Evolutionary conservation across 306 rosid genomes (phyloP).

Genomic region (Vigna angularis): DNA sequence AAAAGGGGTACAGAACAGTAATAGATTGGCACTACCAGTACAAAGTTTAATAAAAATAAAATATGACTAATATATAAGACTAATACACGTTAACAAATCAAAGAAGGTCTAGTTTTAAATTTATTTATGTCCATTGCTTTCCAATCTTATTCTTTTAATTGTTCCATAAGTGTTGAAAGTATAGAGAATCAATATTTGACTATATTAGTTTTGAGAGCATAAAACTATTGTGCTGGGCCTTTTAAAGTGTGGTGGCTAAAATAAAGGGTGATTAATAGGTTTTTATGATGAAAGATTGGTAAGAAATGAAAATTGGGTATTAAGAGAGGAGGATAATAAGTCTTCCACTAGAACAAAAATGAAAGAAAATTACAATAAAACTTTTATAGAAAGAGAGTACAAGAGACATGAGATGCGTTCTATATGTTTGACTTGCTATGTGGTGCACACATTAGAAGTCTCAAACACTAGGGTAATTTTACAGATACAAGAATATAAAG

Average conservation of each 20-base stretch:
- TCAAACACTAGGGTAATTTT: neutral
- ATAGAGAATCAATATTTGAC: constrained; percentile 5
- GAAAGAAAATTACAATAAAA: constrained; percentile 6
- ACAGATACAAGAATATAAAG: too few species aligned
- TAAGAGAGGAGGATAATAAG: neutral
- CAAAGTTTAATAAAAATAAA: too few species aligned
- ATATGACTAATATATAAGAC: too few species aligned
- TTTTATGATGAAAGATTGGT: neutral
- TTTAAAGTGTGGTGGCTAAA: neutral
- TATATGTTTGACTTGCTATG: neutral
- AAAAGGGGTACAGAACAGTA: too few species aligned
- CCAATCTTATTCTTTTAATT: too few species aligned
- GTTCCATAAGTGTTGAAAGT: too few species aligned
- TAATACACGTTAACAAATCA: too few species aligned
- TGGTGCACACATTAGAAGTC: neutral
- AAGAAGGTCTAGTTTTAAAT: too few species aligned
- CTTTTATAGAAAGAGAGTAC: neutral
- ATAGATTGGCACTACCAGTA: too few species aligned
- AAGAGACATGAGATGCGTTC: constrained; percentile 1
- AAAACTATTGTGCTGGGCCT: neutral
- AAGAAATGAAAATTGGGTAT: neutral
- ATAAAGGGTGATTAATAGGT: neutral
- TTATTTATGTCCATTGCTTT: too few species aligned
- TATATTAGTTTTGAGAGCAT: constrained; percentile 4
- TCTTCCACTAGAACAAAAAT: neutral